phyloP scores from a whole-genome alignment of 73 alveolate genomes.

The Paramecium sonneborni region DNA sequence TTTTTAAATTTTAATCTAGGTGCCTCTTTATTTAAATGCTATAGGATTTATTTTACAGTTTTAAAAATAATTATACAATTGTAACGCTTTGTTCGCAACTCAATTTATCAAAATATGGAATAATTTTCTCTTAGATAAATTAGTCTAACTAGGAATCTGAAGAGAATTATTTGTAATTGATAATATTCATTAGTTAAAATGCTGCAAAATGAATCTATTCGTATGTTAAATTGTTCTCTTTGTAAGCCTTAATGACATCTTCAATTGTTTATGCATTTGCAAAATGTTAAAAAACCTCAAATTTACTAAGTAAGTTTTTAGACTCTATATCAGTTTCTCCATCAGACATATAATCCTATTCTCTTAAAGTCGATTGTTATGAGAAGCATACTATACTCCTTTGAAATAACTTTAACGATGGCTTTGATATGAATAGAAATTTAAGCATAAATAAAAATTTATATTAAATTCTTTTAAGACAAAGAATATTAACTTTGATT shows the following conservation, averaged over 20 bases:
- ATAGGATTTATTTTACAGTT: background rate
- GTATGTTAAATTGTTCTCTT: background rate
- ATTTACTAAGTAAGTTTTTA: background rate
- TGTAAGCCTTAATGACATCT: background rate
- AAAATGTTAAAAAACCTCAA: background rate
- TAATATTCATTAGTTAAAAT: background rate
- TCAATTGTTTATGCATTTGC: background rate
- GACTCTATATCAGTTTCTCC: background rate
- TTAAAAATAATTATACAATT: background rate
- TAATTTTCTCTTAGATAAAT: background rate
- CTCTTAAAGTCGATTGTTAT: background rate
- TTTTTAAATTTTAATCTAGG: background rate
- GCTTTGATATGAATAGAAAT: background rate
- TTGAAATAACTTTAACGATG: background rate
- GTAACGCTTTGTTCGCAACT: background rate
- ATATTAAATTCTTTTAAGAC: background rate
- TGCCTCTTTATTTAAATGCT: background rate
- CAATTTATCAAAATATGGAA: background rate
- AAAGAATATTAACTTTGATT: background rate
- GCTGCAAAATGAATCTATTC: conserved; percentile 15
- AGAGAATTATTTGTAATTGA: background rate
- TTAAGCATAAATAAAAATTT: conserved; percentile 1
- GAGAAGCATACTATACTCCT: background rate
- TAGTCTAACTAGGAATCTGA: background rate
- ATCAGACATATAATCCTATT: background rate